Conservation (phyloP, 192 early-diverging fungal genomes). For the Coemansia sp. region DNA sequence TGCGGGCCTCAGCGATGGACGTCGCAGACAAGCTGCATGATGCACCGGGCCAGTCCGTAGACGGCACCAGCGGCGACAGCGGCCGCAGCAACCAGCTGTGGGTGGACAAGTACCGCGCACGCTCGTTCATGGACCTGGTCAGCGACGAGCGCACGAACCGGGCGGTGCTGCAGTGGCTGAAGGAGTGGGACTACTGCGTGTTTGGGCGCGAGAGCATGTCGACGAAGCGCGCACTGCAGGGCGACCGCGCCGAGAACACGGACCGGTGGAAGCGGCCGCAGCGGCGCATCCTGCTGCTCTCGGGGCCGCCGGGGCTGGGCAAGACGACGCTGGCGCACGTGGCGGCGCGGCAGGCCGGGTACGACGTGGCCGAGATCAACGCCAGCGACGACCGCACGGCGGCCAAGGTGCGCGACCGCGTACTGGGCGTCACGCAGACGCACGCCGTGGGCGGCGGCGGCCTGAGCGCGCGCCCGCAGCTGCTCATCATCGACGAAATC, state of each 20-base stretch:
- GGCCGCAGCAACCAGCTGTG: slow-evolving; percentile 58
- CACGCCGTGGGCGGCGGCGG: slow-evolving; percentile 54
- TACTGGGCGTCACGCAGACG: slow-evolving; percentile 74
- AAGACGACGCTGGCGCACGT: slow-evolving; percentile 98
- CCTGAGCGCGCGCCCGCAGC: slow-evolving; percentile 65
- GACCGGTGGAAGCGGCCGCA: slow-evolving; percentile 49
- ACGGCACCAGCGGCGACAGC: too few species aligned
- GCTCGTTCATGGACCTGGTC: slow-evolving; percentile 77
- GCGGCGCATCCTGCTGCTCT: slow-evolving; percentile 64
- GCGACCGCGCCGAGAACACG: neutral
- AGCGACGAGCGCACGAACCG: slow-evolving; percentile 91
- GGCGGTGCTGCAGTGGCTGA: slow-evolving; percentile 90
- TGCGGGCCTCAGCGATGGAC: slow-evolving; percentile 14
- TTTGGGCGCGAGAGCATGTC: slow-evolving; percentile 57
- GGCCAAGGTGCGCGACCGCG: slow-evolving; percentile 65
- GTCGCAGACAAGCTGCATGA: neutral
- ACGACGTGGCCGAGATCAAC: slow-evolving; percentile 91
- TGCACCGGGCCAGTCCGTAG: neutral
- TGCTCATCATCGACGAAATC: slow-evolving; percentile 94
- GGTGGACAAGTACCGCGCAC: slow-evolving; percentile 91
- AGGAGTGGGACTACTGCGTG: slow-evolving; percentile 95
- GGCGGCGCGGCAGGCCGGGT: slow-evolving; percentile 85
- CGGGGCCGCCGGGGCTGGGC: slow-evolving; percentile 91
- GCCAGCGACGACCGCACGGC: slow-evolving; percentile 97
- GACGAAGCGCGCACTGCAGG: slow-evolving; percentile 10